Evolutionary conservation across 2,329 filamentous ascomycete genomes (phyloP).

Genomic region (Fusarium sp.): DNA sequence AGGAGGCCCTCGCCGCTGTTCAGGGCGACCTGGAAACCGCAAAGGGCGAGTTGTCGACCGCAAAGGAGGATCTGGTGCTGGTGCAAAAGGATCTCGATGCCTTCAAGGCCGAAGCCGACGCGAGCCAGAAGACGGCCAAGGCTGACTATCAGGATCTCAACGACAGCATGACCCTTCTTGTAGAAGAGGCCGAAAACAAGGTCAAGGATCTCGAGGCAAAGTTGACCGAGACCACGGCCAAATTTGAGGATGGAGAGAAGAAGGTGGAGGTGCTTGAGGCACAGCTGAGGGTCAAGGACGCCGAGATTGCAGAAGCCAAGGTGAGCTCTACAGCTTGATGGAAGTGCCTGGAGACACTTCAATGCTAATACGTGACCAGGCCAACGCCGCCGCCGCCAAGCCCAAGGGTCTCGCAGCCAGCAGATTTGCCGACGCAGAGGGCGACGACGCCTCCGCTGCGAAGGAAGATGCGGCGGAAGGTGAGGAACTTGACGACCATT

Average conservation of each 20-base stretch:
- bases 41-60: conserved; percentile 52
- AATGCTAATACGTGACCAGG: conserved; percentile 52
- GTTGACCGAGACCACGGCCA: conserved; percentile 61
- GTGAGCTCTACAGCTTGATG: conserved; percentile 54
- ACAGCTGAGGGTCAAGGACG: conserved; percentile 74
- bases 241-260: conserved; percentile 65
- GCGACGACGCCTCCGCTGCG: conserved; percentile 53
- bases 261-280: conserved; percentile 67
- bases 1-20: conserved; percentile 58
- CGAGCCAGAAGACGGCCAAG: conserved; percentile 68
- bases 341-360: background rate
- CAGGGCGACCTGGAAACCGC: conserved; percentile 55
- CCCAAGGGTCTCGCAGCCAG: conserved; percentile 69
- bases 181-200: conserved; percentile 72
- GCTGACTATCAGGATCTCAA: conserved; percentile 76
- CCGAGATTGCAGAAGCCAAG: conserved; percentile 74
- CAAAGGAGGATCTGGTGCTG: conserved; percentile 63
- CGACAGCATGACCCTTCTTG: conserved; percentile 72
- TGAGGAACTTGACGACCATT: conserved; percentile 74
- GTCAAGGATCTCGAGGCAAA: conserved; percentile 67
- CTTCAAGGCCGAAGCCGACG: conserved; percentile 65
- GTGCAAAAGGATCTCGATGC: conserved; percentile 69
- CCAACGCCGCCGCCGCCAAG: conserved; percentile 60
- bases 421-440: conserved; percentile 65
- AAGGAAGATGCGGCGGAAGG: conserved; percentile 65